These are phyloP conservation scores for Boletellus sp. DNA, from an alignment of 768 basidiomycete species.

Conservation along the genomic window DNA sequence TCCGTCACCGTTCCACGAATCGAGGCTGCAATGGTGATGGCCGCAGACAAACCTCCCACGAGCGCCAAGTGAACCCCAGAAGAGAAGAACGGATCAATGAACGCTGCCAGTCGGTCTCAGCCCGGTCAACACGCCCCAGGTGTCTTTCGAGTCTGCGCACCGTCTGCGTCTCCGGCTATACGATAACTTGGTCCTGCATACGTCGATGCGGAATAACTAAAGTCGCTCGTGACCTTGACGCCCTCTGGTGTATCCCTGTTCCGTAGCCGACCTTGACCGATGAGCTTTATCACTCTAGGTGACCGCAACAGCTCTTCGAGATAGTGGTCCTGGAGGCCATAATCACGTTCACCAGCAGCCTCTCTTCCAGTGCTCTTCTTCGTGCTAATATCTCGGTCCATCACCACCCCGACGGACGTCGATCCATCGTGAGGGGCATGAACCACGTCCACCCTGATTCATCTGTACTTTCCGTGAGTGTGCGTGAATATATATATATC, in stretches of 20 bases:
- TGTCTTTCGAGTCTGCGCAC: background rate
- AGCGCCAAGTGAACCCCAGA: conserved; percentile 11
- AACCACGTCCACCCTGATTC: background rate
- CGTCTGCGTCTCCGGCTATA: background rate
- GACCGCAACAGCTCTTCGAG: background rate
- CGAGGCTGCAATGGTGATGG: conserved; percentile 8
- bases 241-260: background rate
- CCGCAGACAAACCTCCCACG: conserved; percentile 8
- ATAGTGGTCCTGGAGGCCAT: background rate
- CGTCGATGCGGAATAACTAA: background rate
- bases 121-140: background rate
- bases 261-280: background rate
- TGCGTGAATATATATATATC: background rate
- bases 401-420: background rate
- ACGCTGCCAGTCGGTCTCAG: background rate
- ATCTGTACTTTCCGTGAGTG: background rate
- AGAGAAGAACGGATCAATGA: conserved; percentile 7
- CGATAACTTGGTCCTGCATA: background rate
- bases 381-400: background rate
- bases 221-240: background rate
- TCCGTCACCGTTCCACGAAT: conserved; percentile 8
- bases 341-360: background rate
- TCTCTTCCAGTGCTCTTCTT: background rate
- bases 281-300: background rate
- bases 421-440: background rate